Base-by-base conservation (phyloP, 768 basidiomycete genomes). In the Sarcodon sp. region DNA sequence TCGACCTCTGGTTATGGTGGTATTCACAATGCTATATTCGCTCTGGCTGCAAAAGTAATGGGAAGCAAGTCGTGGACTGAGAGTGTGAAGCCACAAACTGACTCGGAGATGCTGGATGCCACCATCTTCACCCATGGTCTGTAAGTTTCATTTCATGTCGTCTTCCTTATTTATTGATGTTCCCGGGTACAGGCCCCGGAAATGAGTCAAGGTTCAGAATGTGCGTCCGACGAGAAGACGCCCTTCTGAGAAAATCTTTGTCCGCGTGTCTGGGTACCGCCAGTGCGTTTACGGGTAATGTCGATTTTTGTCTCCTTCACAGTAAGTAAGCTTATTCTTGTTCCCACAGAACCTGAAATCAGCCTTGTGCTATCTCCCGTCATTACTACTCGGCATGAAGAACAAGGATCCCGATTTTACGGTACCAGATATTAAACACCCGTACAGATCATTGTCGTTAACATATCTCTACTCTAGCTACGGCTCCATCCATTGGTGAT, bases 1-100 rank as follows among this genome's bases (percentile, higher is more conserved):
- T 70, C 77, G 18, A 80, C 75, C 51, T 75, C 87, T 1, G 86
- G 87, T 4, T 94, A 89, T 57, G 93, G 93, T 3, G 79, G 80
- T 0, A 75, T 94, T 43, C 93, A 98, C 57, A 69, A 78, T 1
- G 83, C 87, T 1, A 76, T 93, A 35, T 68, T 92, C 8, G 70
- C 75, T 13, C 67, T 96, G 5, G 79, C 89, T 0, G 80, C 90
- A 21, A 75, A 76, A 53, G 80, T 75, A 56, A 72, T 93, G 15
- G 75, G 77, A 5, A 68, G 67, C 45, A 74, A 75, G 11, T 70
- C 67, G 37, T 83, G 79, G 73, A 71, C 72, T 31, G 67, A 75
- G 15, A 66, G 62, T 13, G 69, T 90, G 2, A 63, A 65, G 27
- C 83, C 87, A 0, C 72, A 78, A 47, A 81, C 76, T 3, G 86